A percentile compares a stretch with the other conserved stretches of the same genome.
phyloP scores from a whole-genome alignment of 2,329 filamentous ascomycete genomes.

The Chaetoscypha palmicola region DNA sequence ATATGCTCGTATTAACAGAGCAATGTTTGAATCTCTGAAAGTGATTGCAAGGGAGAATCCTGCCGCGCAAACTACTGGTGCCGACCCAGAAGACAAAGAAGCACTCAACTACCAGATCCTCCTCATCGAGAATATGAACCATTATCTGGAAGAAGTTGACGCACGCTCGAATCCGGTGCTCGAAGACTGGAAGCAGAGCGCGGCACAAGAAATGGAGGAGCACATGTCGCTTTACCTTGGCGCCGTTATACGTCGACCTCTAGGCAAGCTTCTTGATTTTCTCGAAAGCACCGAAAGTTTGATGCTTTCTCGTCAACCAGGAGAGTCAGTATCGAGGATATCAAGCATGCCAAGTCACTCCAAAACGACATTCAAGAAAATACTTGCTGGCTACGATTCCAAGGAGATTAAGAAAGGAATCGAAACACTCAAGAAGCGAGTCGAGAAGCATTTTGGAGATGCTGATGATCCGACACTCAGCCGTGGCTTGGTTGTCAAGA shows the following conservation, averaged over 20 bases:
- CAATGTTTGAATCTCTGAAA: slow-evolving; percentile 96
- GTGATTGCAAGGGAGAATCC: slow-evolving; percentile 77
- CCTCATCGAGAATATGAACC: slow-evolving; percentile 98
- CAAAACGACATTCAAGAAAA: slow-evolving; percentile 76
- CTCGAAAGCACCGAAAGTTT: slow-evolving; percentile 79
- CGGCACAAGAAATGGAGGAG: slow-evolving; percentile 70
- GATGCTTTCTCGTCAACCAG: slow-evolving; percentile 49
- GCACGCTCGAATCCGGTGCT: slow-evolving; percentile 66
- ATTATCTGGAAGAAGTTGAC: slow-evolving; percentile 89
- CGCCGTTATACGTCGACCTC: slow-evolving; percentile 78
- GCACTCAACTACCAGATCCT: slow-evolving; percentile 95
- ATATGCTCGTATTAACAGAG: slow-evolving; percentile 81
- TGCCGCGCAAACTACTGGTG: slow-evolving; percentile 38
- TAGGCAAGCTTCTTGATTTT: slow-evolving; percentile 88
- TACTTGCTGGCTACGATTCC: slow-evolving; percentile 70
- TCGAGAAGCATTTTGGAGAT: slow-evolving; percentile 96
- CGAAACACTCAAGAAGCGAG: slow-evolving; percentile 78
- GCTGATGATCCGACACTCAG: slow-evolving; percentile 60
- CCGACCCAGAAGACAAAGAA: slow-evolving; percentile 83
- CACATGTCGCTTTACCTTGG: slow-evolving; percentile 84
- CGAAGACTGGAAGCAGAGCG: slow-evolving; percentile 74
- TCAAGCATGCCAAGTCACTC: slow-evolving; percentile 77
- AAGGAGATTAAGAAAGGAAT: slow-evolving; percentile 88
- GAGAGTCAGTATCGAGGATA: slow-evolving; percentile 56
- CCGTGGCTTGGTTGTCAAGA: slow-evolving; percentile 48